Conservation (phyloP, 768 basidiomycete genomes). For the Trametes cinnabarina region DNA sequence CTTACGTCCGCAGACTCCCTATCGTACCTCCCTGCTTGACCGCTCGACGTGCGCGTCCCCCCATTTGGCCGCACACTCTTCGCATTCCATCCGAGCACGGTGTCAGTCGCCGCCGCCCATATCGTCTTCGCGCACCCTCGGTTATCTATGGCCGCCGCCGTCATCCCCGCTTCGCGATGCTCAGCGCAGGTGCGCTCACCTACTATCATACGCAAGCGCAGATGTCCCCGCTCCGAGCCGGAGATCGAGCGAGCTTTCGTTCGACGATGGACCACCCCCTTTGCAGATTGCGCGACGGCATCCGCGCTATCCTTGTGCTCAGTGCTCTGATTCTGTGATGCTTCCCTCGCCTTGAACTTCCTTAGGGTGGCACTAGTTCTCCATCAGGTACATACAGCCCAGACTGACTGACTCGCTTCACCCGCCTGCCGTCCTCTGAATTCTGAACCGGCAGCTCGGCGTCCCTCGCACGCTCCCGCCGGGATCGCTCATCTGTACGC, state of each 20-base stretch:
- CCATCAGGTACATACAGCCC: too few relatives aligned
- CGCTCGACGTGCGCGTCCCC: slow-evolving; percentile 17
- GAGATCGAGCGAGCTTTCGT: neutral
- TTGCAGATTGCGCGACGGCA: neutral
- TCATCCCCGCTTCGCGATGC: neutral
- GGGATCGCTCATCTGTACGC: neutral
- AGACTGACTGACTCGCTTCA: too few relatives aligned
- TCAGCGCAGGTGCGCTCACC: neutral
- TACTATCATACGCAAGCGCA: neutral
- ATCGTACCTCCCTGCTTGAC: slow-evolving; percentile 28
- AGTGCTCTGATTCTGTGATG: neutral
- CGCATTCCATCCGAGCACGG: slow-evolving; percentile 5
- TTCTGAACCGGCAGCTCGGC: neutral
- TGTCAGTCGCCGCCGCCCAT: neutral
- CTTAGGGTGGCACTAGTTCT: too few relatives aligned
- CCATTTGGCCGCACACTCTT: neutral
- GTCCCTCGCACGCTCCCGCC: neutral
- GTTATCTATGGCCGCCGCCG: neutral
- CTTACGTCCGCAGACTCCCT: slow-evolving; percentile 20
- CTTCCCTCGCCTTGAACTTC: neutral
- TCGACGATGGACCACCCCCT: too few relatives aligned
- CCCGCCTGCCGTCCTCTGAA: too few relatives aligned
- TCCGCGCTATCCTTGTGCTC: neutral
- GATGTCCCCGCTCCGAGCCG: neutral
- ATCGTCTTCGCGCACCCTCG: neutral